Base-by-base conservation (phyloP, 768 basidiomycete species). In the Tulasnella sp. region DNA sequence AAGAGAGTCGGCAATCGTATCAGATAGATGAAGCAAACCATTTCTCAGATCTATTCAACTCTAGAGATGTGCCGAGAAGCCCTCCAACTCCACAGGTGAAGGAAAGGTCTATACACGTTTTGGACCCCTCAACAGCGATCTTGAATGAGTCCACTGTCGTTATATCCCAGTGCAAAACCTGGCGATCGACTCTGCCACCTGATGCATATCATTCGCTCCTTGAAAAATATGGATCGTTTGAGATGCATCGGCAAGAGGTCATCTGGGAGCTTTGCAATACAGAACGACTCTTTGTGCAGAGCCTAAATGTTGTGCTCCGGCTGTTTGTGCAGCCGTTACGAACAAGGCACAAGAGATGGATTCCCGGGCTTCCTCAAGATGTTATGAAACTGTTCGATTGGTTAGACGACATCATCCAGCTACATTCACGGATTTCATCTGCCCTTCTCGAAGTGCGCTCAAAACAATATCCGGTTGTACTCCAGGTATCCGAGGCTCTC, bases 361-460 rank as follows among this genome's bases (percentile, higher is more conserved):
- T 93, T 32, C 67, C 76, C 1, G 89, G 89, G 22, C 64, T 96
- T 15, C 88, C 89, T 0, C 55, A 67, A 2, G 73, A 78, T 31
- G 70, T 89, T 10, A 72, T 79, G 0, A 75, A 77, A 9, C 69
- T 90, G 19, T 78, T 96, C 54, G 88, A 91, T 63, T 88, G 85
- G 81, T 66, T 92, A 44, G 88, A 92, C 57, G 86, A 88, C 58
- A 85, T 96, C 54, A 70, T 82, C 8, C 78, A 80, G 48, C 68
- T 91, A 1, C 91, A 95, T 57, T 66, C 69, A 3, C 73, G 79
- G 53, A 68, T 95, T 22, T 69, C 72, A 6, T 68, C 70, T 3
- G 64, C 72, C 1, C 61, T 86, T 54, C 65, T 70, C 10, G 58
- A 67, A 10, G 60, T 69, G 25, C 66, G 71, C 16, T 62, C 69